Base-by-base conservation (phyloP, 2,329 filamentous ascomycete genomes). In the Pyrenophora seminiperda region DNA sequence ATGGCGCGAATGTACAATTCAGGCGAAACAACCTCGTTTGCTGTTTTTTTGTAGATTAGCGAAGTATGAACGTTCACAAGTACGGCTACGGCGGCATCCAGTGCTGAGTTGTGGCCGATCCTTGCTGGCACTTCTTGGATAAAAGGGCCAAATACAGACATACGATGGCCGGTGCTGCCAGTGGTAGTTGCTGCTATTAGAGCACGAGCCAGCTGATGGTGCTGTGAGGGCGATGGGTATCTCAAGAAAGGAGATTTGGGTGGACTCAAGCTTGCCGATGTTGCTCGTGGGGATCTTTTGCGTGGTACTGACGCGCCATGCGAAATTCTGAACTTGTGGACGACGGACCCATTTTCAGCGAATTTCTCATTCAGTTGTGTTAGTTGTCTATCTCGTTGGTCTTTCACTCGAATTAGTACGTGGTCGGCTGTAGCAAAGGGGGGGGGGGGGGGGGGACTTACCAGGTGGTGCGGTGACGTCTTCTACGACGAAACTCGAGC, bases 91-190 rank as follows among this genome's bases (percentile, higher is more conserved):
- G 67, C 65, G 11, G 68, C 62, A 32, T 71, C 68, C 14, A 71
- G 55, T 9, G 67, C 68, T 15, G 61, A 51, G 39, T 64, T 71
- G 38, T 68, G 58, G 7, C 67, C 67, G n/a, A 70, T 62, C 32
- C 68, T 53, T 17, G 58, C 41, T 5, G 67, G 68, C 3, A 71
- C 58, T 30, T 69, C 62, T 19, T 54, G 59, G 4, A 70, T 70
- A 29, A 71, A 71, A 5, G 61, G 56, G 5, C 66, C 68, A 53
- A 71, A 68, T 0, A 62, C 61, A 9, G 65, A 66, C 58, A 71
- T 66, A 7, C 59, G 60, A 17, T 68, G 61, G n/a, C 68, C 68
- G 37, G 49, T 47, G 29, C 56, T 59, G n/a, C 66, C 67, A 6
- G 62, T 63, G 17, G 44, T 55, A 7, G 64, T 57, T 2, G 66